A percentile compares a stretch with the other conserved stretches of the same genome.
These are phyloP conservation scores for Carex kokanica DNA, from an alignment of 176 grass and related monocot species.

Conservation along the genomic window DNA sequence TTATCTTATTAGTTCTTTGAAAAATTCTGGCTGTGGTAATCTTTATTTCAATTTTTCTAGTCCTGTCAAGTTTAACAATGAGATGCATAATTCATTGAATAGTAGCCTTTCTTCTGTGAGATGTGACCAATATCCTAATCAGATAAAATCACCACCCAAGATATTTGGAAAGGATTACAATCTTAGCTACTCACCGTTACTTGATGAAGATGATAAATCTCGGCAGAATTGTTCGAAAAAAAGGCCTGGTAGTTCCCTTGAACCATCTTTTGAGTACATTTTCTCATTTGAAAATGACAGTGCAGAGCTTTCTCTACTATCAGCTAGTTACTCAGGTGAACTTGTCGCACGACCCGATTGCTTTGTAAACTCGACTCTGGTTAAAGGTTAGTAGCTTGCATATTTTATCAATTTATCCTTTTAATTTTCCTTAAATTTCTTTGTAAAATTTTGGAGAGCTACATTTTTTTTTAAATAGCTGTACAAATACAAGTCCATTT, in stretches of 20 bases:
- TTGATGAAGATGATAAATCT: background rate
- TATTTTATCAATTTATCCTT: no score
- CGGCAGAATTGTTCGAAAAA: background rate
- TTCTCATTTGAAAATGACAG: background rate
- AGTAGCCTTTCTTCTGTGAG: background rate
- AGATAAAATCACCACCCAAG: background rate
- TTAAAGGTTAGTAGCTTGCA: no score
- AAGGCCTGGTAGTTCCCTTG: background rate
- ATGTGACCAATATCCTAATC: background rate
- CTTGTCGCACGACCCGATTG: background rate
- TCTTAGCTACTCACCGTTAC: background rate
- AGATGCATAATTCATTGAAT: background rate
- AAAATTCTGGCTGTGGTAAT: background rate
- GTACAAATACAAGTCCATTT: no score
- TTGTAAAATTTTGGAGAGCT: no score
- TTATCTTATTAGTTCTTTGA: background rate
- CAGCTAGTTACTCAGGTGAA: background rate
- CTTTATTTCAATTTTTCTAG: background rate
- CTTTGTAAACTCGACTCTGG: no score
- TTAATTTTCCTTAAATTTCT: no score
- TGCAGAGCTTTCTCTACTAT: background rate
- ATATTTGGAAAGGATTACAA: background rate
- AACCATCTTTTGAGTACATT: background rate
- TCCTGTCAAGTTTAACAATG: background rate
- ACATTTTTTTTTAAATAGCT: no score